Conservation (phyloP, 495 filamentous ascomycete genomes). For the Coniosporium apollinis region DNA sequence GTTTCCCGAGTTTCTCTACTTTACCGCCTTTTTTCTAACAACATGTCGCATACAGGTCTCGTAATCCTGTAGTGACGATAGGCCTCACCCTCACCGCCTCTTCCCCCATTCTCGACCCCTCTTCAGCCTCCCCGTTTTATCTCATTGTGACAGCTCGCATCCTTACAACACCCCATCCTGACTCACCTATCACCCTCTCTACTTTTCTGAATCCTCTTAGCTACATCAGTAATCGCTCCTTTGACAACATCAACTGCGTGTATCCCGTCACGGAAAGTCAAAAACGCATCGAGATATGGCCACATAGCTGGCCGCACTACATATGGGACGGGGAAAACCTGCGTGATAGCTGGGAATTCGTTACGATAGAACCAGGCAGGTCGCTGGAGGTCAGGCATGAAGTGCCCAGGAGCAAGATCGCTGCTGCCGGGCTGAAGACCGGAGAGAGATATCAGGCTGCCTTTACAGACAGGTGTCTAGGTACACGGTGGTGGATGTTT, state of each 20-base stretch:
- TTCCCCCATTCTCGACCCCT: background rate
- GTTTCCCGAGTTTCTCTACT: too few relatives aligned
- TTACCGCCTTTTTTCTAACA: too few relatives aligned
- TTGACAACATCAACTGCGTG: background rate
- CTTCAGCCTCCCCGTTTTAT: background rate
- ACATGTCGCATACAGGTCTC: background rate
- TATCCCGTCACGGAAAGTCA: background rate
- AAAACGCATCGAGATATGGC: background rate
- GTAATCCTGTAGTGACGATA: background rate
- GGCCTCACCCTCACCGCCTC: background rate
- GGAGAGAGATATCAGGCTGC: background rate
- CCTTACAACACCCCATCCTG: background rate
- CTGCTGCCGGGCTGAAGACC: background rate
- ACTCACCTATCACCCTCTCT: background rate
- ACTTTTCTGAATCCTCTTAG: background rate
- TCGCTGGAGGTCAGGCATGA: background rate
- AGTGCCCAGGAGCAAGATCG: background rate
- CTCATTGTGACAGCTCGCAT: background rate
- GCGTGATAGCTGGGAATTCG: background rate
- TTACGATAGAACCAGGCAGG: background rate
- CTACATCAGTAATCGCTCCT: background rate
- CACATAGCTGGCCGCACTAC: background rate
- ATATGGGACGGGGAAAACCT: background rate
- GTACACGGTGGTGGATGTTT: background rate
- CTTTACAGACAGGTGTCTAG: constrained; percentile 1